Percentiles rank a stretch among this genome's conserved stretches.
Evolutionary conservation across 148 eudicot genomes (phyloP).

Genomic region (Pouteria glomerata): DNA sequence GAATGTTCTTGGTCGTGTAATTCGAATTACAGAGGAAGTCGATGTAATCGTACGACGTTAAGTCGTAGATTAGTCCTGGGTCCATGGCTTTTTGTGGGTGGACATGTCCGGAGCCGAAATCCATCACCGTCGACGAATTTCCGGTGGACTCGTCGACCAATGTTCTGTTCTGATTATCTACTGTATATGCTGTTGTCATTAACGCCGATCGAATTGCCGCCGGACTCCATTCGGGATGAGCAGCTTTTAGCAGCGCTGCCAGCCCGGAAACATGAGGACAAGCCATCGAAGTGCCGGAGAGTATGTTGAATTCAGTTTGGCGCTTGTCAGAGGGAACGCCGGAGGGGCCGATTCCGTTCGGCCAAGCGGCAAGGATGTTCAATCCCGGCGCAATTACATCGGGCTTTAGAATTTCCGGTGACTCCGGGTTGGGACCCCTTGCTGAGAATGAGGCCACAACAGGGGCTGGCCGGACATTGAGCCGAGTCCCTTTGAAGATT

Average conservation of each 20-base stretch:
- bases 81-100: slow-evolving; percentile 90
- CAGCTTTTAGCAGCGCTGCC: slow-evolving; percentile 75
- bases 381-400: slow-evolving; percentile 87
- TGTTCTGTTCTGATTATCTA: slow-evolving; percentile 40
- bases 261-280: slow-evolving; percentile 93
- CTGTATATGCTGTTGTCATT: slow-evolving; percentile 75
- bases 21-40: slow-evolving; percentile 84
- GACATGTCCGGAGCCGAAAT: slow-evolving; percentile 87
- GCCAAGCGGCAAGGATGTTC: slow-evolving; percentile 88
- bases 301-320: slow-evolving; percentile 68
- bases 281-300: slow-evolving; percentile 94
- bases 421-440: slow-evolving; percentile 81
- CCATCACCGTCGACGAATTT: slow-evolving; percentile 68
- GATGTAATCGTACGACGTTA: slow-evolving; percentile 55
- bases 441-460: slow-evolving; percentile 89
- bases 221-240: slow-evolving; percentile 92
- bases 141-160: slow-evolving; percentile 77
- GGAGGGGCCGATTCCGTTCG: slow-evolving; percentile 65
- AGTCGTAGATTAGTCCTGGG: slow-evolving; percentile 79
- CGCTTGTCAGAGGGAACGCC: slow-evolving; percentile 59
- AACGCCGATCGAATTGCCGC: slow-evolving; percentile 79
- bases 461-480: slow-evolving; percentile 73
- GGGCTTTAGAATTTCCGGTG: slow-evolving; percentile 79
- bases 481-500: slow-evolving; percentile 58
- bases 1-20: slow-evolving; percentile 56